Percentiles rank a stretch among this genome's conserved stretches.
Evolutionary conservation across 2,329 filamentous ascomycete genomes (phyloP).

Genomic region (Trichoderma arundinaceum): DNA sequence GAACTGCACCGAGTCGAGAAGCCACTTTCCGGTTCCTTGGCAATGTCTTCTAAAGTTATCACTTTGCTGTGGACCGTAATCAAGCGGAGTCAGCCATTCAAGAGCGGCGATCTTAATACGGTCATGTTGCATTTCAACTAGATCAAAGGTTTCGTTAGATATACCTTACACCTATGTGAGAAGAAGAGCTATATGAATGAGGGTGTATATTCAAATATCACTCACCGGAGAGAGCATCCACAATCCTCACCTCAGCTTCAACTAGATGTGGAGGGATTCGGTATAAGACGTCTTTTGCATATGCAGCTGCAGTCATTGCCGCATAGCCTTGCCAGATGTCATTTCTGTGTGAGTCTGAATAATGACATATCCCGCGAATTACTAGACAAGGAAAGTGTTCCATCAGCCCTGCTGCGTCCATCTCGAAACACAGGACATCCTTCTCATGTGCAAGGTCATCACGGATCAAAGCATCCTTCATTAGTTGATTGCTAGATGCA

Average conservation of each 20-base stretch:
- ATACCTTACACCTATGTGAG: neutral
- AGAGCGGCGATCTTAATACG: neutral
- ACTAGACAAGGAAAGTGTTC: constrained; percentile 42
- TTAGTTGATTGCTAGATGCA: constrained; percentile 32
- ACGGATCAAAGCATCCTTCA: constrained; percentile 36
- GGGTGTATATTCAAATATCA: neutral
- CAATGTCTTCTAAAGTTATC: constrained; percentile 45
- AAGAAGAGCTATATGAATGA: too few relatives aligned
- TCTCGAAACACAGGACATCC: constrained; percentile 38
- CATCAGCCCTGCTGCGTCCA: constrained; percentile 43
- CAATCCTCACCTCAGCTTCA: constrained; percentile 26
- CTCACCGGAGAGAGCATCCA: constrained; percentile 17
- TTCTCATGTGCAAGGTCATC: constrained; percentile 36
- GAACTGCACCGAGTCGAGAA: constrained; percentile 49
- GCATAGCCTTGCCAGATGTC: constrained; percentile 42
- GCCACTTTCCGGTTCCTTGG: constrained; percentile 52
- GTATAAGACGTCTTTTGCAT: constrained; percentile 37
- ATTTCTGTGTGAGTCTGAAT: constrained; percentile 45
- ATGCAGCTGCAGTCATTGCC: constrained; percentile 41
- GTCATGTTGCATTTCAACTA: neutral
- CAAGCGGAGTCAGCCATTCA: constrained; percentile 36
- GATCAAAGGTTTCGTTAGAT: neutral
- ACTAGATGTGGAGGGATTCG: constrained; percentile 32
- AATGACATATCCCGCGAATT: constrained; percentile 47
- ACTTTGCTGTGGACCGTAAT: constrained; percentile 48